phyloP scores from a whole-genome alignment of 108 stramenopile species.

The Conticribra weissflogii region DNA sequence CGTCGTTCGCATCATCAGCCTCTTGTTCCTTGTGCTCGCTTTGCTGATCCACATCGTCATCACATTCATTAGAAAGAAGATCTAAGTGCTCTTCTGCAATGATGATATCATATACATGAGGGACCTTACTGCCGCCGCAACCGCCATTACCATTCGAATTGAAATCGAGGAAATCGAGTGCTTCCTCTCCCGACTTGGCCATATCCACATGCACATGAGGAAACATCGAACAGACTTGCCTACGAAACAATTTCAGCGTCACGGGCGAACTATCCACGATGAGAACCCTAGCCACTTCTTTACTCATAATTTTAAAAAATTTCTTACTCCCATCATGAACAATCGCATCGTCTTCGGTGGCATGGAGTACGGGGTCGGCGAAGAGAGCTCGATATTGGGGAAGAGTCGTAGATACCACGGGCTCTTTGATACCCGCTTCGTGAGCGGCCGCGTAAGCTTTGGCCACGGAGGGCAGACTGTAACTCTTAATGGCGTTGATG shows the following conservation, averaged over 20 bases:
- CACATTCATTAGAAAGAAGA: not conserved
- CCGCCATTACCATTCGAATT: not conserved
- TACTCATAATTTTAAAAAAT: constrained; percentile 25
- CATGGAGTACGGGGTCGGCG: constrained; percentile 37
- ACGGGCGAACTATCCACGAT: constrained; percentile 26
- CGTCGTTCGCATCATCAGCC: not conserved
- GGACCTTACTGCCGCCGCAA: not conserved
- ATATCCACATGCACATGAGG: constrained; percentile 24
- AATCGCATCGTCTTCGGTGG: constrained; percentile 32
- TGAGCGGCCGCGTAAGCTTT: constrained; percentile 15
- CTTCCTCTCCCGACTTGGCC: constrained; percentile 28
- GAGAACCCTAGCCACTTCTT: constrained; percentile 26
- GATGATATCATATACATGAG: constrained; percentile 29
- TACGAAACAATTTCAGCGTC: constrained; percentile 16
- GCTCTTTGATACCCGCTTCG: constrained; percentile 26
- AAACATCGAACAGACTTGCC: constrained; percentile 32
- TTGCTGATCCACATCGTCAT: constrained; percentile 3
- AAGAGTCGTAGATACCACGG: constrained; percentile 12
- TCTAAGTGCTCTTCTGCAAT: constrained; percentile 25
- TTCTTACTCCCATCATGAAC: constrained; percentile 30
- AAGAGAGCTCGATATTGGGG: constrained; percentile 33
- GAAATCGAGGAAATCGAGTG: constrained; percentile 11
- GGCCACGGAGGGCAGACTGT: constrained; percentile 9
- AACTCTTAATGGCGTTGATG: constrained; percentile 24
- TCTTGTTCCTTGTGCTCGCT: not conserved